Percentiles rank a stretch among this genome's conserved stretches.
These are phyloP conservation scores for Saccharomyces hybrid DNA, from an alignment of 1,139 yeast species.

Conservation along the genomic window DNA sequence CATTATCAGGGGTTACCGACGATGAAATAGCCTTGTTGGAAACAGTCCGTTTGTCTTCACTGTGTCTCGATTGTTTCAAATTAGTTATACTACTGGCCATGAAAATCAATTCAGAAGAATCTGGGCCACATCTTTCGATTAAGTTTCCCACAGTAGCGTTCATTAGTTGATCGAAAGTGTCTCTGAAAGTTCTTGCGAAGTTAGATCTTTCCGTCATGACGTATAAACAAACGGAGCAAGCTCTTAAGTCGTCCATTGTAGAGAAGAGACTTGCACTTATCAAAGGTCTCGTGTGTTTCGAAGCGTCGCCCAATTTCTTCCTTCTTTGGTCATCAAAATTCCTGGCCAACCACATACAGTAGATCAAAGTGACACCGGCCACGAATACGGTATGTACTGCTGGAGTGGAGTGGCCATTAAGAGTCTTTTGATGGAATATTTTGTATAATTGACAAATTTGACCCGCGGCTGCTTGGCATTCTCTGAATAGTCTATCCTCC, in stretches of 20 bases:
- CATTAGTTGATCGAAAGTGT: constrained; percentile 55
- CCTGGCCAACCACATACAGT: constrained; percentile 54
- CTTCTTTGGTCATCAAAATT: constrained; percentile 47
- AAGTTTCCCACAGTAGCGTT: constrained; percentile 49
- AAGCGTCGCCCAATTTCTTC: constrained; percentile 40
- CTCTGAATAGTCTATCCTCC: constrained; percentile 47
- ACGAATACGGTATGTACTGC: constrained; percentile 56
- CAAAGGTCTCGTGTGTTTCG: constrained; percentile 47
- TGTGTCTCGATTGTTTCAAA: neutral
- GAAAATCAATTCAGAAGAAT: constrained; percentile 43
- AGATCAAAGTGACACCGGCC: constrained; percentile 54
- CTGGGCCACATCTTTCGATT: constrained; percentile 49
- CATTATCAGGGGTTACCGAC: no score
- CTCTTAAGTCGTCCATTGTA: constrained; percentile 50
- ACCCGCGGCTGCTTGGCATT: constrained; percentile 60
- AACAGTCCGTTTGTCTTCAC: neutral
- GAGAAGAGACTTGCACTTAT: constrained; percentile 44
- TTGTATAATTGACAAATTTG: constrained; percentile 52
- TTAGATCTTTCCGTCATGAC: constrained; percentile 57
- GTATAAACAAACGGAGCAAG: constrained; percentile 51
- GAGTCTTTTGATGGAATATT: constrained; percentile 50
- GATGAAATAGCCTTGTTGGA: neutral
- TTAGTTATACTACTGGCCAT: constrained; percentile 7
- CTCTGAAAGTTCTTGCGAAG: constrained; percentile 50
- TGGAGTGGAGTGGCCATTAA: constrained; percentile 50